Evolutionary conservation across 306 rosid species (phyloP), one percentile per base, ranked within the genome.

Genomic region (Cicer yamashitae): DNA sequence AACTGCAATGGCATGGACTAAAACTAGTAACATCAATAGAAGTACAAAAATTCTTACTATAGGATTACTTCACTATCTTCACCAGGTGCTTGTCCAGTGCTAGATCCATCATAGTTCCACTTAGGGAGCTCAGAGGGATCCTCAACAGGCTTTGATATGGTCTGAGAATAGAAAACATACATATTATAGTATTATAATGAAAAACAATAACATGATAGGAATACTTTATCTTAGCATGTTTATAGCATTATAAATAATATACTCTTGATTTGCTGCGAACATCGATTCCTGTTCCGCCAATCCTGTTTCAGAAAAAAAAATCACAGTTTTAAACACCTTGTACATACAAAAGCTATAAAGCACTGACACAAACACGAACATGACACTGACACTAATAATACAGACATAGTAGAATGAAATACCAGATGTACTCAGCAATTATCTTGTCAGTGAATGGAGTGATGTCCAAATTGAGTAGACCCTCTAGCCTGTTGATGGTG

Each of bases 61-160:
- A 96, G 80, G 82, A 96, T 96, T 73, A 96, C 98, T 96, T 96
- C 99, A 89, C 99, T 96, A 60, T 96, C 99, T 77, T 92, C 98
- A 8, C 99, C 99, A 0, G 97, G 98, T 79, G 99, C 99, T 81
- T 96, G 99, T 58, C 99, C 98, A 14, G 99, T 92, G 83, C 99
- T 96, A 71, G 99, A 96, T 79, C 99, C 99, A 84, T 96, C 99
- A 54, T 90, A 96, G 70, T 96, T 96, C 99, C 99, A 96, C 80
- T 87, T 96, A 15, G 99, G 98, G 70, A 96, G 98, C 90, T 96
- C 98, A 72, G 99, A 92, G 12, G 98, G 98, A 83, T 90, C 89
- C 63, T 88, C 86, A 77, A 96, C 98, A 14, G 99, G 99, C 85
- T 65, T 96, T 73, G 98, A 13, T 68, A 96, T 78, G 62, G 99